Evolutionary conservation across 2,329 filamentous ascomycete species (phyloP), one percentile per base, ranked within the genome.

Genomic region (Zasmidium angulare): DNA sequence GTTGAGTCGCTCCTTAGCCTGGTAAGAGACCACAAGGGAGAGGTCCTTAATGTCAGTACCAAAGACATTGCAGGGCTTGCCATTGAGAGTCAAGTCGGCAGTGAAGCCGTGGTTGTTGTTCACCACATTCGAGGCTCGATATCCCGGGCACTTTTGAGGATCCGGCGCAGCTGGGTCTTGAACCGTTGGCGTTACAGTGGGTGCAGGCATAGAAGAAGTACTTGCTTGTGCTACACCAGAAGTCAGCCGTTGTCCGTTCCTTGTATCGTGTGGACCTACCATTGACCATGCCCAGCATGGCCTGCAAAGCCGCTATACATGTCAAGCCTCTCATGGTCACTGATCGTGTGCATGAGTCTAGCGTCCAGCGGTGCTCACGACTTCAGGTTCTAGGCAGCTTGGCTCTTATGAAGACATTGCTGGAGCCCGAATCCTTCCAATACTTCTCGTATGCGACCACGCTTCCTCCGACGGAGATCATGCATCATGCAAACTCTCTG

Each of bases 141-240:
- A 71, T 26, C 68, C 68, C 19, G 68, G 68, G 52, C 68, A 71
- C 49, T 60, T 53, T 50, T 71, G 68, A 12, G 68, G 48, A 58
- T 71, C 54, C 17, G 68, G 68, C 2, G 68, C 68, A 19, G 60
- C 56, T 24, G 61, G 51, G 49, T 71, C 66, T 40, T 61, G 52
- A 53, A 69, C 61, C 12, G 63, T 69, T 20, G 57, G 57, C 7
- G 50, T 24, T 12, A 59, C 51, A 14, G 57, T 55, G 2, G 57
- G 57, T 19, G 36, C 36, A 3, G 36, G 36, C 36, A 43, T 43
- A 43, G 36, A 43, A 10, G 36, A 43, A 17, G 36, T 17, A 17
- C 6, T 9, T 14, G 36, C 36, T 43, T 43, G 36, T 14, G 12
- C 36, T 43, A 17, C 3, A 43, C 36, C 3, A 17, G 11, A 14